Conservation (phyloP, 148 eudicot species). For the Spergularia bocconei region DNA sequence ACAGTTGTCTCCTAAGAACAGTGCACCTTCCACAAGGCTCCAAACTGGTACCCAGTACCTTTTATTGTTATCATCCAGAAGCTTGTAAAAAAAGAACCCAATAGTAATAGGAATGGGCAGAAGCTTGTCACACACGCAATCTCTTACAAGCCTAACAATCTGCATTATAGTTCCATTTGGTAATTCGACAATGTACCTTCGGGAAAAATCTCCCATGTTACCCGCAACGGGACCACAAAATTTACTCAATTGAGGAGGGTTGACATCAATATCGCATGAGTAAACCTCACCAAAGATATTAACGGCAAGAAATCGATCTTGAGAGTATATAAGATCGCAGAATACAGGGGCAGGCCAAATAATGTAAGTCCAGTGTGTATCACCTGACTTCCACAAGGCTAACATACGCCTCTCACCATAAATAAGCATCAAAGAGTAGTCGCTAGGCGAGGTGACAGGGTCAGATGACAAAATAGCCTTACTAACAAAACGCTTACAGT, state of each 20-base stretch:
- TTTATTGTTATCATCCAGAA: background rate
- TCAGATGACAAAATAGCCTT: conserved; percentile 22
- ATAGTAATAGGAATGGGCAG: background rate
- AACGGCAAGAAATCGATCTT: conserved; percentile 15
- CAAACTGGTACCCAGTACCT: background rate
- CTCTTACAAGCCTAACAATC: background rate
- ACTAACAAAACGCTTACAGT: conserved; percentile 8
- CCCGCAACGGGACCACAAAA: background rate
- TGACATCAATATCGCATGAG: conserved; percentile 6
- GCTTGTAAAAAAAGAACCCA: conserved; percentile 9
- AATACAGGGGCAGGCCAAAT: conserved; percentile 5
- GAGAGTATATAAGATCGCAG: conserved; percentile 9
- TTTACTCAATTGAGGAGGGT: background rate
- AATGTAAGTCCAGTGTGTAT: conserved; percentile 14
- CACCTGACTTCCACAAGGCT: conserved; percentile 24
- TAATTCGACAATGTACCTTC: conserved; percentile 19
- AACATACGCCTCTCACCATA: conserved; percentile 5
- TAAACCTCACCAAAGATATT: conserved; percentile 14
- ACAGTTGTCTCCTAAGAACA: conserved; percentile 15
- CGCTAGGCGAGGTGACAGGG: conserved; percentile 7
- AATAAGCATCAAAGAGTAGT: conserved; percentile 19
- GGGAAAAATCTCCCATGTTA: background rate
- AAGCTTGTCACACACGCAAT: background rate
- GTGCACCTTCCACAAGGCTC: conserved; percentile 13
- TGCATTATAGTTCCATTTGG: conserved; percentile 19